Base-by-base conservation (phyloP, 306 rosid species). In the Casuarina cunninghamiana region DNA sequence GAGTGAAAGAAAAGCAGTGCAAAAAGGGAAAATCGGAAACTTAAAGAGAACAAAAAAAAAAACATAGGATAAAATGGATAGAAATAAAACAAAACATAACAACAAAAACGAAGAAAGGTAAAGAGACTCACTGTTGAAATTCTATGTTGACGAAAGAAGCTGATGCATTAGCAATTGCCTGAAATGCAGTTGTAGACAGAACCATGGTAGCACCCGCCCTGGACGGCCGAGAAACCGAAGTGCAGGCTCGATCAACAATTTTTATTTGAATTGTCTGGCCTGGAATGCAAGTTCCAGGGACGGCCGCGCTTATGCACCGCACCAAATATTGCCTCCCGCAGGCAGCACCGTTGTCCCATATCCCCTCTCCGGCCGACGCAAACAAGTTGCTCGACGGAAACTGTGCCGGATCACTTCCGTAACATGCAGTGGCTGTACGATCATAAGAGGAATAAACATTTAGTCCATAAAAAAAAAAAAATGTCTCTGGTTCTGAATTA, bases 331-430 rank as follows among this genome's bases (percentile, higher is more conserved):
- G 73, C 58, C 94, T 88, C 41, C 94, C 98, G 37, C 98, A 91
- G 1, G 98, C 91, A 0, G 96, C 97, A 0, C 98, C 98, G 43
- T 93, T 93, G 81, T 93, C 94, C 98, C 97, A 93, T 74, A 89
- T 83, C 2, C 91, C 97, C 17, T 91, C 98, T 1, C 98, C 94
- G 0, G 93, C 98, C 2, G 97, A 72, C 11, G 79, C 98, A 6
- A 93, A 91, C 86, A 91, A 35, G 79, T 84, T 86, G 87, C 54
- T 86, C 0, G 92, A 54, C 3, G 93, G 96, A 10, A 89, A 89
- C 74, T 83, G 65, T 0, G 88, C 76, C 6, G 81, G 54, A 2
- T 82, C 90, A 39, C 78, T 68, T 0, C 87, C 92, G 12, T 35
- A 80, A 66, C 96, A 91, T 3, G 86, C 82, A 0, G 93, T 87